Evolutionary conservation across 352 stramenopile genomes (phyloP), one percentile per base, ranked within the genome.

Genomic region (Globisporangium spiculum): DNA sequence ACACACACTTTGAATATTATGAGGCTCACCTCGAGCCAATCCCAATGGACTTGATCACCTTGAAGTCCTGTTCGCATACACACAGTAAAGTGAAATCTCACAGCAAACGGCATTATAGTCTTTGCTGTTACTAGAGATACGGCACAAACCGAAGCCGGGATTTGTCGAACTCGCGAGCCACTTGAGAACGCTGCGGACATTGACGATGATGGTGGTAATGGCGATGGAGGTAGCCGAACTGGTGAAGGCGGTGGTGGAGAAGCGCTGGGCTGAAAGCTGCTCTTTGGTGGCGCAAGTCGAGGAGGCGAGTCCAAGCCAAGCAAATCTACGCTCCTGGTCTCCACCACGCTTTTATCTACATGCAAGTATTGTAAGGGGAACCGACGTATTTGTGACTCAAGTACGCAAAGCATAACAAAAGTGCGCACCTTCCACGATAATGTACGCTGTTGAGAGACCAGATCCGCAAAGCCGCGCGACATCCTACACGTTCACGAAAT

Each of bases 11-110:
- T 10, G 22, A 34, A 16, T 18, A n/a, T 12, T 38, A 6, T 14
- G 7, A 2, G 20, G 7, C 41, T 12, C 65, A 94, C 83, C 84
- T 94, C 26, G 84, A 91, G 12, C 84, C 87, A 52, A 77, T 78
- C 24, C 83, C 84, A 66, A 93, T 75, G n/a, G 80, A 78, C 44
- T 89, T 86, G 44, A 74, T 68, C 52, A 79, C 76, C 7, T 57
- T 71, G 22, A 86, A 72, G 10, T 86, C 78, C 57, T 82, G 70
- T 3, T 59, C 8, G 4, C 38, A 46, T 46, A 5, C 26, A 22
- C 10, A 53, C 6, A 26, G 14, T 46, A 46, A 20, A 14, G 4
- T 18, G 9, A 44, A 44, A 12, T 4, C 22, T 9, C n/a, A 14
- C 36, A 58, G 38, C 18, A 32, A 50, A 38, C 53, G 10, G 22